These are phyloP conservation scores for Aegilops bicornis DNA, from an alignment of 176 grass and related monocot genomes.

Conservation along the genomic window DNA sequence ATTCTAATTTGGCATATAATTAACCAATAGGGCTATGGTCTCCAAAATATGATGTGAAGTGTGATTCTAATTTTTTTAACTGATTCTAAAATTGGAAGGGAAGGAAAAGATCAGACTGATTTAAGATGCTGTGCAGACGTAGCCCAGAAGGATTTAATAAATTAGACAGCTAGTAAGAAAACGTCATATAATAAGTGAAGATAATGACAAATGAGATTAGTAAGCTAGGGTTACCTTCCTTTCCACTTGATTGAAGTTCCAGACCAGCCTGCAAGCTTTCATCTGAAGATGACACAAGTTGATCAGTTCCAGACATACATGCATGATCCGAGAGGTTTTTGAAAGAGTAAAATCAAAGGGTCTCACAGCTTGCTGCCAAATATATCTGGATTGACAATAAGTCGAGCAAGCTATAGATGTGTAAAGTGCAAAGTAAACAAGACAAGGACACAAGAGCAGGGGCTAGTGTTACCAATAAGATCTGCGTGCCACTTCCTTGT, in stretches of 20 bases:
- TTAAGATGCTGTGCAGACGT: no score
- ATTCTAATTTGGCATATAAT: no score
- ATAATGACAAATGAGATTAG: not conserved
- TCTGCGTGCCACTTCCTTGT: not conserved
- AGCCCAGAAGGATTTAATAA: rapidly evolving
- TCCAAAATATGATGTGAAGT: no score
- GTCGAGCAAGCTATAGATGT: not conserved
- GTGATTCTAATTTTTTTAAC: no score
- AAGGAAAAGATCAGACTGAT: no score
- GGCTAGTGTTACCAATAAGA: not conserved
- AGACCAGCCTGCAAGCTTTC: conserved; percentile 8
- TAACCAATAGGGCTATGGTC: no score
- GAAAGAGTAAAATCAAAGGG: not conserved
- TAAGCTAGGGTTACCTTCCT: not conserved
- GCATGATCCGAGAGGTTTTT: not conserved
- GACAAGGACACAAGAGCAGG: not conserved
- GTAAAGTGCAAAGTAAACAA: not conserved
- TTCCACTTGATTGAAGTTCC: conserved; percentile 4
- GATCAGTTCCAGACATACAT: not conserved
- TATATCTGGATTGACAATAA: not conserved
- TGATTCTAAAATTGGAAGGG: no score
- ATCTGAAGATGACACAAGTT: not conserved
- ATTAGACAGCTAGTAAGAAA: not conserved
- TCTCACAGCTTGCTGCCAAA: not conserved
- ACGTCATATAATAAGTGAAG: not conserved